Percentiles rank a stretch among this genome's conserved stretches.
Evolutionary conservation across 805 yeast genomes (phyloP).

Genomic region (Lipomyces lipofer): DNA sequence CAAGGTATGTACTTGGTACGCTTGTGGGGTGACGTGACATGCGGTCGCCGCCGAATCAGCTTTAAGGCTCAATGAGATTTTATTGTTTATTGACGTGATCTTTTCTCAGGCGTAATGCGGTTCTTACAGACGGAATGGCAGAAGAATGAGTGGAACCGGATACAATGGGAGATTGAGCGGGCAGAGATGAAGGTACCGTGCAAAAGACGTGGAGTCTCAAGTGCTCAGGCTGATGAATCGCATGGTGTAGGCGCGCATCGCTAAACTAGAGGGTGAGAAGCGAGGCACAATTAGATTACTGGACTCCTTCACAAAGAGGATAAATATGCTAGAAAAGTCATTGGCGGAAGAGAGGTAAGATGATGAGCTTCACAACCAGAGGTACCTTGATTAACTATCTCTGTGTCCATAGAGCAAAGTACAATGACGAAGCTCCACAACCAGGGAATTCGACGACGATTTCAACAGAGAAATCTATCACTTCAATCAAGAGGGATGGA

Average conservation of each 20-base stretch:
- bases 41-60: too few species aligned
- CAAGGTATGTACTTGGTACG: conserved; percentile 35
- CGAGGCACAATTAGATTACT: conserved; percentile 40
- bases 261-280: conserved; percentile 56
- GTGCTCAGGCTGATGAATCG: background rate
- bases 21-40: too few species aligned
- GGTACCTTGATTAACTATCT: too few species aligned
- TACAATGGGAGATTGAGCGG: conserved; percentile 60
- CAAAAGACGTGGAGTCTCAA: background rate
- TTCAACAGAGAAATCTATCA: too few species aligned
- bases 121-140: conserved; percentile 65
- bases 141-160: conserved; percentile 58
- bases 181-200: conserved; percentile 55
- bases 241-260: conserved; percentile 42
- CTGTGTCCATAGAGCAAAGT: too few species aligned
- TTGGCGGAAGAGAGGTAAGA: conserved; percentile 24
- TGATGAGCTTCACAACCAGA: background rate
- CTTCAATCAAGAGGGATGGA: too few species aligned
- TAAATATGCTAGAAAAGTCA: conserved; percentile 38
- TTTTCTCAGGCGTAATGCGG: conserved; percentile 56
- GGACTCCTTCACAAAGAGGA: conserved; percentile 35
- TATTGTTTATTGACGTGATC: background rate
- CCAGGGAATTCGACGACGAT: too few species aligned
- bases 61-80: too few species aligned
- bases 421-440: too few species aligned